Conservation (phyloP, 2,329 filamentous ascomycete species). For the Apiospora pterosperma region DNA sequence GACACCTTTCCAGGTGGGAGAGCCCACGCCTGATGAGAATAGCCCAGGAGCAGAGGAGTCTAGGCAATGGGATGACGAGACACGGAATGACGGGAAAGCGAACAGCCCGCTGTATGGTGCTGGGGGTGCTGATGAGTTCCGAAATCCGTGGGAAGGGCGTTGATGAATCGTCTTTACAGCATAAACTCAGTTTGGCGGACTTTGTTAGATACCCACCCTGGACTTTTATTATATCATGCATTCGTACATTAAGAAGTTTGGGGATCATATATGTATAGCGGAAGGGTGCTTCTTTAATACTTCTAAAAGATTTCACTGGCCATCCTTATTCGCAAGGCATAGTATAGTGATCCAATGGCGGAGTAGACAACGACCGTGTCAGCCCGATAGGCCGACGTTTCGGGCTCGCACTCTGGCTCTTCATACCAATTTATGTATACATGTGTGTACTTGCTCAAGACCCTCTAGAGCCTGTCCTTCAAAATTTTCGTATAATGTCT, state of each 20-base stretch:
- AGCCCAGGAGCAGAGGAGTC: constrained; percentile 10
- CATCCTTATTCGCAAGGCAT: no score
- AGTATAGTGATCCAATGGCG: no score
- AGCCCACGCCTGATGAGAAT: constrained; percentile 19
- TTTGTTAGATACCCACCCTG: constrained; percentile 1
- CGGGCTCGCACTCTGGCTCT: no score
- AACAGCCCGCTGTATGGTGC: constrained; percentile 13
- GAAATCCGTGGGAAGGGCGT: constrained; percentile 39
- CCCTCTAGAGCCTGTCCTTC: no score
- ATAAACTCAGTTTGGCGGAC: background rate
- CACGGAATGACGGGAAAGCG: background rate
- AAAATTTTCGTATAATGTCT: no score
- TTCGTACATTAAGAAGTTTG: background rate
- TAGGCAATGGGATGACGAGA: constrained; percentile 8
- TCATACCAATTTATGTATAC: no score
- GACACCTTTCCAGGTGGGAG: constrained; percentile 17
- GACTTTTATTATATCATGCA: background rate
- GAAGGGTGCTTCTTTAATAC: background rate
- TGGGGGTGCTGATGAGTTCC: constrained; percentile 39
- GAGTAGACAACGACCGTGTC: no score
- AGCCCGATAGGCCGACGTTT: no score
- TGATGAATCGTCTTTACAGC: background rate
- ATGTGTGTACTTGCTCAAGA: no score
- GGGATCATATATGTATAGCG: background rate
- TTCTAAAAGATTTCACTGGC: no score